Percentiles rank a stretch among this genome's conserved stretches.
Conservation (phyloP, 164 flowering plant genomes). For the Vitis rotundifolia region DNA sequence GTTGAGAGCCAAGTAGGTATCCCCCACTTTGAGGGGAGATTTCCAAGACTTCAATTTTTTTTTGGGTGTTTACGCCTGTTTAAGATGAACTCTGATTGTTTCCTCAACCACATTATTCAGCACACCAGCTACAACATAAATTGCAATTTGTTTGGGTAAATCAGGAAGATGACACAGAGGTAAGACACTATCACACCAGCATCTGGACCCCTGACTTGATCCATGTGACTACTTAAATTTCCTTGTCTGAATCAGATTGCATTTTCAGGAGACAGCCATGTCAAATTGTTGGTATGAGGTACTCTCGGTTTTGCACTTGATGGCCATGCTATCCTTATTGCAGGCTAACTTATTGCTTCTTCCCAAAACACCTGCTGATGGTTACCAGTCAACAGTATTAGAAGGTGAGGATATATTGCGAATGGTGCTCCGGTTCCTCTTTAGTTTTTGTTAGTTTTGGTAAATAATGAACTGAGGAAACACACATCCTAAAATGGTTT, state of each 20-base stretch:
- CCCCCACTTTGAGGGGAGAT: too few species aligned
- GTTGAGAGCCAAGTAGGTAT: too few species aligned
- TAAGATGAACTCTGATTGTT: slow-evolving; percentile 2
- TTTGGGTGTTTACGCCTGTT: background rate
- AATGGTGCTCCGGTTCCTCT: background rate
- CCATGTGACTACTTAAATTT: too few species aligned
- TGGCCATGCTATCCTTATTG: slow-evolving; percentile 81
- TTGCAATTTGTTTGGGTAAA: slow-evolving; percentile 89
- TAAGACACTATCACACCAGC: background rate
- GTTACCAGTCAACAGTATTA: slow-evolving; percentile 84
- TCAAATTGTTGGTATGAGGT: slow-evolving; percentile 95
- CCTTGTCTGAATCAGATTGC: background rate
- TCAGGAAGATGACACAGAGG: slow-evolving; percentile 92
- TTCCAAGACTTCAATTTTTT: background rate
- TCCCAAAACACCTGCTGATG: slow-evolving; percentile 80
- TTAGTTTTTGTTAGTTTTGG: too few species aligned
- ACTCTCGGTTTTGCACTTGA: slow-evolving; percentile 85
- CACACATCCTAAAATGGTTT: too few species aligned
- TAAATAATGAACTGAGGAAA: too few species aligned
- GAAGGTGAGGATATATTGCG: slow-evolving; percentile 52
- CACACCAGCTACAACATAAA: slow-evolving; percentile 70
- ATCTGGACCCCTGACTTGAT: too few species aligned
- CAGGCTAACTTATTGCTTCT: slow-evolving; percentile 88
- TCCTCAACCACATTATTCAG: slow-evolving; percentile 36
- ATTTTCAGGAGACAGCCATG: slow-evolving; percentile 78